These are phyloP conservation scores for Acanthamoeba royreba DNA, from an alignment of 208 protist genomes.

Conservation along the genomic window DNA sequence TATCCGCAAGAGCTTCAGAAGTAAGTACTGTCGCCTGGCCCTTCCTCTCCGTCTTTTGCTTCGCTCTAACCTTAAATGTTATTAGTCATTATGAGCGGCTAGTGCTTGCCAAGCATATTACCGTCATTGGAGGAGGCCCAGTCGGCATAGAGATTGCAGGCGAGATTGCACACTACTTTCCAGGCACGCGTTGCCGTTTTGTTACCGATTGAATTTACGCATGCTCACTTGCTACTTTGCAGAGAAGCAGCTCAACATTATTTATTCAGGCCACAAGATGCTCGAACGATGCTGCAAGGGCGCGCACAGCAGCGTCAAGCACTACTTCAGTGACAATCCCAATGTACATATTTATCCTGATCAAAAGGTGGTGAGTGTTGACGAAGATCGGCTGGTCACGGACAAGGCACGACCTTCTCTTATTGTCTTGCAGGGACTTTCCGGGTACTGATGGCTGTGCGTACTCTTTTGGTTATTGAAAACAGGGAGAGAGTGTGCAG, in stretches of 20 bases:
- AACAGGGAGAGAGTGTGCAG: background rate
- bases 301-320: background rate
- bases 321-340: background rate
- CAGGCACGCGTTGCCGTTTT: background rate
- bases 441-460: too few relatives aligned
- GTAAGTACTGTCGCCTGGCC: background rate
- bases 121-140: conserved; percentile 41
- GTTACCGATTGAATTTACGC: background rate
- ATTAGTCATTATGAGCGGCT: background rate
- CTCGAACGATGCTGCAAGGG: background rate
- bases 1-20: background rate
- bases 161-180: conserved; percentile 58
- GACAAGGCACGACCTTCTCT: background rate
- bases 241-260: background rate
- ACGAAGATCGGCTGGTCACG: background rate
- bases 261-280: background rate
- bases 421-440: background rate
- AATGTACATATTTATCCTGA: background rate
- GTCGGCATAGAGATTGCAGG: conserved; percentile 66
- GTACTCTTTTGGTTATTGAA: too few relatives aligned
- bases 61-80: background rate
- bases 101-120: background rate
- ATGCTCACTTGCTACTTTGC: background rate
- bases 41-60: background rate
- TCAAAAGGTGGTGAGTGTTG: background rate